Evolutionary conservation across 2,329 filamentous ascomycete genomes (phyloP), one percentile per base, ranked within the genome.

Genomic region (Colletotrichum horii): DNA sequence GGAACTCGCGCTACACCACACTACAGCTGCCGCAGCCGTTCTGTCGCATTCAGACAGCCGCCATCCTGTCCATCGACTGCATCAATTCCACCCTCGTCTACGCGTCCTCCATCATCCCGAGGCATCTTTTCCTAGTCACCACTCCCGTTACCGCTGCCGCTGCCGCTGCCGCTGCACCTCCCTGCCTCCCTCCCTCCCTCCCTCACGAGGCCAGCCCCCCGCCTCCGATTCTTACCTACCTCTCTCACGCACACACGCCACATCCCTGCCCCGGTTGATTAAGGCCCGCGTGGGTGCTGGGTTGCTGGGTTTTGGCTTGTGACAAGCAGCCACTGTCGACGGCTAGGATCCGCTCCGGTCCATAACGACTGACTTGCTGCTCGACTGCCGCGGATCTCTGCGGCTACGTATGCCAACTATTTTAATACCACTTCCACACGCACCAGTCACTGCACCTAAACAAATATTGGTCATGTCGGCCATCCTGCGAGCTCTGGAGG

Each of bases 391-490:
- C 70, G 74, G 64, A 74, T 76, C 73, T 72, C 43, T 75, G 73
- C 70, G 65, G 74, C 74, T 76, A 76, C 74, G 74, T 73, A 36
- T 69, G 70, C 73, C 69, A 73, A 73, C 43, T 73, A 68, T 65
- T 75, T 64, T 52, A 61, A 72, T 61, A 72, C 69, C 70, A 66
- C 52, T 66, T 66, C 71, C 70, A 69, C 58, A 60, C 71, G 30
- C 67, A 71, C 67, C 58, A 60, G n/a, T 64, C 32, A 52, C 24
- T 34, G 48, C 55, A 34, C 38, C 71, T 62, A 28, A 22, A 43
- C 66, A 70, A 75, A 60, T 62, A 55, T 48, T 56, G 74, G 74
- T 76, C 74, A 78, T 78, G 77, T 78, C 75, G 75, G 76, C 70
- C 62, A 66, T 76, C 36, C 28, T 78, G 32, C 77, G 76, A 76